phyloP scores from a whole-genome alignment of 768 basidiomycete species.

The Neoboletus subvelutipes region DNA sequence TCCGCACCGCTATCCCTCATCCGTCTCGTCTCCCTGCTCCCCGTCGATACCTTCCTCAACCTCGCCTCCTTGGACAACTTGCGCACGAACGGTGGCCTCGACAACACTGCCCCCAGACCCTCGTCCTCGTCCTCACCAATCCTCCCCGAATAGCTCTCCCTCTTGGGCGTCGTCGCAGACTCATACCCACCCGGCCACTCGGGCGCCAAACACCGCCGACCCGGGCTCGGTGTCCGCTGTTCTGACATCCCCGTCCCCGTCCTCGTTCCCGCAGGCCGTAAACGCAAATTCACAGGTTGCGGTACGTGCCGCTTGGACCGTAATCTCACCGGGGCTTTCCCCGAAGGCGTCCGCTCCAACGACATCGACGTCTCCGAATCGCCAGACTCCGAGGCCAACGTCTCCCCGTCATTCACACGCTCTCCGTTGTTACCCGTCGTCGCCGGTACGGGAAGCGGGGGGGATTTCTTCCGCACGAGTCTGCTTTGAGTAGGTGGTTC shows the following conservation, averaged over 20 bases:
- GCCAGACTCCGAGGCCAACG: conserved; percentile 27
- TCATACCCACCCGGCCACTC: conserved; percentile 58
- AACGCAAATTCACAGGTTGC: conserved; percentile 49
- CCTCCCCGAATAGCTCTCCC: conserved; percentile 43
- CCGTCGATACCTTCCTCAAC: conserved; percentile 48
- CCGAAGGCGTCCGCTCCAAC: conserved; percentile 31
- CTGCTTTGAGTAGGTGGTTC: conserved; percentile 30
- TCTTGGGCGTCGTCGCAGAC: conserved; percentile 54
- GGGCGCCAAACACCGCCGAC: conserved; percentile 48
- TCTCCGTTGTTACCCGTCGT: neutral
- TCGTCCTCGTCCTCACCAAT: conserved; percentile 3
- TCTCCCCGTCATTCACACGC: neutral
- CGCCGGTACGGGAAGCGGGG: conserved; percentile 22
- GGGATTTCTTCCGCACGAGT: conserved; percentile 41
- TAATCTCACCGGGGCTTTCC: conserved; percentile 41
- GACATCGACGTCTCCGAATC: conserved; percentile 41
- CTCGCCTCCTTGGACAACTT: conserved; percentile 34
- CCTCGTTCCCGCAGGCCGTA: conserved; percentile 28
- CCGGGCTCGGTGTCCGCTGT: conserved; percentile 43
- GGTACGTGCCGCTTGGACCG: conserved; percentile 51
- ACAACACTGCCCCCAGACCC: conserved; percentile 10
- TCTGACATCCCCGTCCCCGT: conserved; percentile 14
- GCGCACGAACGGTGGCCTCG: conserved; percentile 27
- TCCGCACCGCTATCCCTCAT: conserved; percentile 64
- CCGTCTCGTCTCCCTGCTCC: conserved; percentile 37